These are phyloP conservation scores for Pseudisothecium myosuroides DNA, from an alignment of 225 moss, liverwort and hornwort genomes.

Conservation along the genomic window DNA sequence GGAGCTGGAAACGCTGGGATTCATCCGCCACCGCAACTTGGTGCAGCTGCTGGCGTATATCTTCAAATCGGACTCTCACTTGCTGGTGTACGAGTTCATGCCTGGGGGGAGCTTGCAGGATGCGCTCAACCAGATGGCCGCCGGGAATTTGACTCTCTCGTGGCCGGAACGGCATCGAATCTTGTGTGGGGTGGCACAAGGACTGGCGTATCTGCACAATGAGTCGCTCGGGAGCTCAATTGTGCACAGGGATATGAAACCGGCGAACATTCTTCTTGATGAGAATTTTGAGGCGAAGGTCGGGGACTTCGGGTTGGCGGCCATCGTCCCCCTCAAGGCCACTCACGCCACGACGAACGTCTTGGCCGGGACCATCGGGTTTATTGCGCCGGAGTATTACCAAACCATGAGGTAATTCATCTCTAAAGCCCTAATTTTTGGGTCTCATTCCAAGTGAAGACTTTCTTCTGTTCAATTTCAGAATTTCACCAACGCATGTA, in stretches of 20 bases:
- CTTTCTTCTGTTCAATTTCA: neutral
- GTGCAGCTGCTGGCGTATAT: constrained; percentile 62
- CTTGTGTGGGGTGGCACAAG: constrained; percentile 52
- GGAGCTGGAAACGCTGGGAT: constrained; percentile 74
- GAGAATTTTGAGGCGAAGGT: constrained; percentile 47
- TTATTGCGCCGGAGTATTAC: constrained; percentile 72
- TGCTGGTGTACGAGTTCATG: constrained; percentile 72
- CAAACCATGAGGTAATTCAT: constrained; percentile 41
- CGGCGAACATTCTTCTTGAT: constrained; percentile 65
- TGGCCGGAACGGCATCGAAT: constrained; percentile 79
- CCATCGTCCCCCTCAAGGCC: constrained; percentile 48
- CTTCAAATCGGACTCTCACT: constrained; percentile 42
- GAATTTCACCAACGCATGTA: neutral
- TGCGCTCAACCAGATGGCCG: constrained; percentile 25
- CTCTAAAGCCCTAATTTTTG: neutral
- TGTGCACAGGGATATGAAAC: constrained; percentile 77
- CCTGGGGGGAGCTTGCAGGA: constrained; percentile 50
- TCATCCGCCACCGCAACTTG: constrained; percentile 71
- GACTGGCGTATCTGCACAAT: constrained; percentile 65
- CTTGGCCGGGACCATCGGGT: constrained; percentile 73
- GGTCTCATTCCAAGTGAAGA: neutral
- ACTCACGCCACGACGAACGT: constrained; percentile 51
- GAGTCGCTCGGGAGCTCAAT: constrained; percentile 53
- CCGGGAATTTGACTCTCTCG: constrained; percentile 32
- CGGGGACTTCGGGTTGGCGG: constrained; percentile 80